Evolutionary conservation across 2,329 filamentous ascomycete species (phyloP), one percentile per base, ranked within the genome.

Genomic region (Tolypocladium guangdongense): DNA sequence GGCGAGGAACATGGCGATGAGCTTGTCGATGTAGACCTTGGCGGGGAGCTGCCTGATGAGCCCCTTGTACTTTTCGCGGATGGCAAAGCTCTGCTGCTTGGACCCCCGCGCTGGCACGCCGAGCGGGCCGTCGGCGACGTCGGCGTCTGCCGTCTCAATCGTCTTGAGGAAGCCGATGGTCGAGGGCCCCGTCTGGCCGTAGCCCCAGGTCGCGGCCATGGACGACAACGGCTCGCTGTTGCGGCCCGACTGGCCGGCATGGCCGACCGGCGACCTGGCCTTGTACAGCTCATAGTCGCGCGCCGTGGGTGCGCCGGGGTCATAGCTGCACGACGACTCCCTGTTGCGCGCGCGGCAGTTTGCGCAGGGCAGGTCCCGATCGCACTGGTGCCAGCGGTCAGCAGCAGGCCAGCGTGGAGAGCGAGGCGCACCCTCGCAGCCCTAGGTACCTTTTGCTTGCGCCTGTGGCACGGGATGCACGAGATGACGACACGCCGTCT

Each of bases 401-500:
- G 50, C 43, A 47, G 27, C 8, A 14, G 39, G 39, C 39, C 7
- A 7, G 30, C 8, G 4, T 27, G 18, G 3, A 3, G 16, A n/a
- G 3, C 7, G 43, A 30, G 27, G 11, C 7, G 43, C 43, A 12
- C 10, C 12, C 27, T 37, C 22, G 47, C 20, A 24, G 33, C 32
- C 18, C 16, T 27, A 78, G 78, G 72, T 81, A 78, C 78, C 73
- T 81, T 81, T 62, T 83, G 80, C 62, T 85, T 85, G 55, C 82
- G 74, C 56, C 81, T 72, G 65, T 84, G 82, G 59, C 82, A 85
- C 62, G 85, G 81, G 12, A 76, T 81, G 59, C 82, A 85, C 8
- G 80, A 83, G 54, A 84, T 81, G 46, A 84, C 79, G 43, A 81
- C 72, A 39, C 82, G 74, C 60, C 78, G 75, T 58, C 82, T 73